phyloP scores from a whole-genome alignment of 352 stramenopile genomes.

The Globisporangium rhizosaccharum region DNA sequence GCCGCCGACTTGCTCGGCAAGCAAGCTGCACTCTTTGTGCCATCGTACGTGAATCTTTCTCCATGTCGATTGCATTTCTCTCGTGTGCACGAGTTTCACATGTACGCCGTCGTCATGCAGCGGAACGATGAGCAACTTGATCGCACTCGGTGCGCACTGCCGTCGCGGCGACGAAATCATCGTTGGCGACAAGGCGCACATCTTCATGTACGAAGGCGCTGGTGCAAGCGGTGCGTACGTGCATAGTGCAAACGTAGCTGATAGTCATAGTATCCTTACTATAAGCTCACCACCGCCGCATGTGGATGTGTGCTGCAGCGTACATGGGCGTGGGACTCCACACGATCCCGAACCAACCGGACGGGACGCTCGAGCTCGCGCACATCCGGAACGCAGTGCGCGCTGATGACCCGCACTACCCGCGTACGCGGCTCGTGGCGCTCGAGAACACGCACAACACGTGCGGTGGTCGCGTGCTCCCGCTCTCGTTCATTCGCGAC shows the following conservation, averaged over 20 bases:
- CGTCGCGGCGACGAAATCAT: conserved; percentile 92
- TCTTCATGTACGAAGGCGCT: conserved; percentile 96
- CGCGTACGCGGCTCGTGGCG: conserved; percentile 86
- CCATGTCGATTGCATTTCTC: too few relatives aligned
- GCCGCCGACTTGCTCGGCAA: conserved; percentile 94
- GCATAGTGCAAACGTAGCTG: not conserved
- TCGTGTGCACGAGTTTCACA: too few relatives aligned
- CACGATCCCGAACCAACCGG: conserved; percentile 75
- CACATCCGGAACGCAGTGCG: conserved; percentile 79
- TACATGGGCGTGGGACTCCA: conserved; percentile 90
- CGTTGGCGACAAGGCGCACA: conserved; percentile 92
- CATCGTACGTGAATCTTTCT: conserved; percentile 54
- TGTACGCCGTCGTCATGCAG: conserved; percentile 15
- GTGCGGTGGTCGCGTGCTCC: conserved; percentile 89
- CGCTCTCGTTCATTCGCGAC: conserved; percentile 73
- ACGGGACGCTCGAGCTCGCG: conserved; percentile 83
- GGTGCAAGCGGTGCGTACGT: conserved; percentile 65
- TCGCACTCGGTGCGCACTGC: conserved; percentile 93
- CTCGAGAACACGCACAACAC: conserved; percentile 99
- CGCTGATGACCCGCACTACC: conserved; percentile 72
- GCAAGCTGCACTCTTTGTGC: conserved; percentile 92
- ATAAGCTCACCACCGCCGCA: not conserved
- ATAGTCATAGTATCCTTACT: not conserved
- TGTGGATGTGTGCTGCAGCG: conserved; percentile 23
- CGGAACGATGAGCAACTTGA: conserved; percentile 98